Evolutionary conservation across 148 eudicot genomes (phyloP).

Genomic region (Rhododendron molle): DNA sequence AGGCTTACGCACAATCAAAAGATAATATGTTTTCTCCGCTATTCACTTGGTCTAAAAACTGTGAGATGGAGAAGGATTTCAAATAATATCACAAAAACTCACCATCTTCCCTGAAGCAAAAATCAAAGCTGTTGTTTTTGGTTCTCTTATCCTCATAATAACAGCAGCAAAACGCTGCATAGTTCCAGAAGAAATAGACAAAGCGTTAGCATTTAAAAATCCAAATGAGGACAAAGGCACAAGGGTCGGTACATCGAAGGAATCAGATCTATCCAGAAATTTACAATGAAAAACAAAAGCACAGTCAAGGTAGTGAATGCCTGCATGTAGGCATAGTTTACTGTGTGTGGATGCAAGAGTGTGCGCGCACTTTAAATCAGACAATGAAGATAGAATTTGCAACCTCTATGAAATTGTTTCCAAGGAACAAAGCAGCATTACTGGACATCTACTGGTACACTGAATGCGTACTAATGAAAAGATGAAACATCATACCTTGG

Average conservation of each 20-base stretch:
- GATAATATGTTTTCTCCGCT: neutral
- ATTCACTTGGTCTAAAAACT: neutral
- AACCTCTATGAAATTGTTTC: neutral
- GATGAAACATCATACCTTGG: slow-evolving; percentile 39
- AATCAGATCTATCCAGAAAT: neutral
- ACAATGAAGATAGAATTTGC: neutral
- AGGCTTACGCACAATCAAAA: neutral
- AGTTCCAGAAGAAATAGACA: neutral
- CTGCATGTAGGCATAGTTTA: neutral
- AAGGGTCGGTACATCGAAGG: neutral
- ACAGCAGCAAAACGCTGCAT: slow-evolving; percentile 75
- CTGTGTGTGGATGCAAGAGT: neutral
- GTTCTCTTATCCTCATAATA: slow-evolving; percentile 79
- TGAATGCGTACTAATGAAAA: neutral
- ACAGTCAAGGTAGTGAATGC: neutral
- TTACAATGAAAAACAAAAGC: neutral
- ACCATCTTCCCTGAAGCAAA: slow-evolving; percentile 87
- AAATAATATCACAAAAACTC: slow-evolving; percentile 14
- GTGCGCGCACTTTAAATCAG: too few relatives aligned
- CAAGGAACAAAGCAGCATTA: neutral
- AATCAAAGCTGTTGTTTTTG: slow-evolving; percentile 74
- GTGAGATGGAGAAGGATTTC: neutral
- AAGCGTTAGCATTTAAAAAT: neutral
- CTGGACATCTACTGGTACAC: neutral
- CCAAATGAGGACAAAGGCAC: neutral